phyloP scores from a whole-genome alignment of 2,329 filamentous ascomycete genomes.

The Hymenoscyphus linearis region DNA sequence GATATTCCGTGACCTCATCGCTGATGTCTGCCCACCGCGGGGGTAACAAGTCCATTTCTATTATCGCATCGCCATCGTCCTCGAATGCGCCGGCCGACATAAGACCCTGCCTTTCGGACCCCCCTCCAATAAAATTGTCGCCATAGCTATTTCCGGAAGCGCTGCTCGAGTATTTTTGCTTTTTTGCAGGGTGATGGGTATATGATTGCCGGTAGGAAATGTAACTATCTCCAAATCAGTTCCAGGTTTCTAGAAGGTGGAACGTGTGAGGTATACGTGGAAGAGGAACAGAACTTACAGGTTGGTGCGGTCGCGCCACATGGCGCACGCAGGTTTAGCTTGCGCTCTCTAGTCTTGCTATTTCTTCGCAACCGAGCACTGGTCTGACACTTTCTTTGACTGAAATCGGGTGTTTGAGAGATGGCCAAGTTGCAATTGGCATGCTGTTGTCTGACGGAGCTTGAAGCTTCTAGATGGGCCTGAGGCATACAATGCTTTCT shows the following conservation, averaged over 20 bases:
- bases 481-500: constrained; percentile 1
- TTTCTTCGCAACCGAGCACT: background rate
- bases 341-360: constrained; percentile 10
- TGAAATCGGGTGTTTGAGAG: background rate
- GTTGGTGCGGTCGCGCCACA: constrained; percentile 99
- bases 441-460: constrained; percentile 12
- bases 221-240: constrained; percentile 56
- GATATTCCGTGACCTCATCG: constrained; percentile 82
- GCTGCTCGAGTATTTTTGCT: constrained; percentile 56
- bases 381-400: background rate
- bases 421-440: constrained; percentile 6
- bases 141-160: constrained; percentile 50
- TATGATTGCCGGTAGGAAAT: constrained; percentile 99
- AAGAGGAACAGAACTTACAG: constrained; percentile 58
- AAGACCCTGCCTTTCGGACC: constrained; percentile 68
- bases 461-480: constrained; percentile 5
- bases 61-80: constrained; percentile 88
- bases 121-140: constrained; percentile 51
- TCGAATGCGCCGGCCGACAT: constrained; percentile 73
- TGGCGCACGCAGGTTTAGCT: constrained; percentile 46
- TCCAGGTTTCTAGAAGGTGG: constrained; percentile 9
- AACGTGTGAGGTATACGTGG: constrained; percentile 16
- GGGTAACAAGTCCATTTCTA: constrained; percentile 96
- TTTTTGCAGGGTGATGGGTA: constrained; percentile 86
- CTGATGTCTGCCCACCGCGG: constrained; percentile 94